Percentiles rank a stretch among this genome's conserved stretches.
Evolutionary conservation across 169 alveolate genomes (phyloP).

Genomic region (Eimeria brunetti): DNA sequence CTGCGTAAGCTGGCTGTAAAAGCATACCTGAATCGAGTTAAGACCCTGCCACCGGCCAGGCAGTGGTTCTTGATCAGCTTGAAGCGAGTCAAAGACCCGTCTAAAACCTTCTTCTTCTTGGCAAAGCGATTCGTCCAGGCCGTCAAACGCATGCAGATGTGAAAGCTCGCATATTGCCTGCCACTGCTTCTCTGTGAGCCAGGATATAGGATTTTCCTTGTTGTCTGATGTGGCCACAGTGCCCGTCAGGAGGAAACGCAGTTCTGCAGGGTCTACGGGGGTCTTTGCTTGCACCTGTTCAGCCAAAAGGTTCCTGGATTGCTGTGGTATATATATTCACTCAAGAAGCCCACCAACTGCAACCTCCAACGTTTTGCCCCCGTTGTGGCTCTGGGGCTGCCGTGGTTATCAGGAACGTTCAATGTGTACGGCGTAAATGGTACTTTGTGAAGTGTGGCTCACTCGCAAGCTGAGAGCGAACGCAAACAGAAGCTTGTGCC

Average conservation of each 20-base stretch:
- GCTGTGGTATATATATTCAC: background rate
- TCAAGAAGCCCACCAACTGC: background rate
- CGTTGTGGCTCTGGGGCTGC: background rate
- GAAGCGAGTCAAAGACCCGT: constrained; percentile 91
- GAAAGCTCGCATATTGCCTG: constrained; percentile 91
- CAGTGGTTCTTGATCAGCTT: constrained; percentile 92
- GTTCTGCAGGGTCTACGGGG: constrained; percentile 89
- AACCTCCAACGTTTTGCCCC: background rate
- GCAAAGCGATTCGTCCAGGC: constrained; percentile 90
- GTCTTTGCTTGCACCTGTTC: constrained; percentile 72
- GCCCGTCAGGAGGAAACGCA: constrained; percentile 96
- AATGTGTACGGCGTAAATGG: background rate
- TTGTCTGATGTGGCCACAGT: constrained; percentile 90
- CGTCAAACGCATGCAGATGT: constrained; percentile 89
- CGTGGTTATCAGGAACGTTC: background rate
- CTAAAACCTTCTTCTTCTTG: constrained; percentile 88
- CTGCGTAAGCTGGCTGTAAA: constrained; percentile 76
- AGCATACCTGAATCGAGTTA: constrained; percentile 78
- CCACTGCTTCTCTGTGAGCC: constrained; percentile 96
- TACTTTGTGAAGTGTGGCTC: background rate
- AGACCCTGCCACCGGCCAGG: constrained; percentile 94
- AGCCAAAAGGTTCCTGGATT: background rate
- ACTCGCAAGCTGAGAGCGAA: constrained; percentile 89
- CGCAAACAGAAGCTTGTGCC: constrained; percentile 93
- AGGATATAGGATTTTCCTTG: constrained; percentile 91